Conservation (phyloP, 495 filamentous ascomycete genomes). For the Trichoderma orchidacearum region DNA sequence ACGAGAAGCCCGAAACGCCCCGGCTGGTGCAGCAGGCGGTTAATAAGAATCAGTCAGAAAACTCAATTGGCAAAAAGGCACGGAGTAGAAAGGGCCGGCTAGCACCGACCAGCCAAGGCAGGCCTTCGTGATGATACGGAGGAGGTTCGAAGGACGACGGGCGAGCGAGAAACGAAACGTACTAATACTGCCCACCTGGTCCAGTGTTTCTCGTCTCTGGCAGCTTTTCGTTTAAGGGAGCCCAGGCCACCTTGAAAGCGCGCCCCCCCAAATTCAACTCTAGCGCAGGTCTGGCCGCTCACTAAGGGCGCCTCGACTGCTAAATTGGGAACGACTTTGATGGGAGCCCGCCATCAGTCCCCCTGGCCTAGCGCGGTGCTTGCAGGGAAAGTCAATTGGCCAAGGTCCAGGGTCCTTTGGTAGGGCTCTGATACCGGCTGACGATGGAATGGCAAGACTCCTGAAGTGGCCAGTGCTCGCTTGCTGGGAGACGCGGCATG, state of each 20-base stretch:
- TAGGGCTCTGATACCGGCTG: not conserved
- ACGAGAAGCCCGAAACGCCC: no score
- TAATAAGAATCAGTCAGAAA: no score
- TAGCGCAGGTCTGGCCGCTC: slow-evolving; percentile 1
- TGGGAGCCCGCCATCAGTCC: not conserved
- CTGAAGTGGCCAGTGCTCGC: not conserved
- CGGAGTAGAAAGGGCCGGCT: not conserved
- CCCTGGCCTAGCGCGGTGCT: not conserved
- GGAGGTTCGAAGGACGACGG: not conserved
- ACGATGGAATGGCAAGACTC: not conserved
- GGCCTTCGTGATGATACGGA: not conserved
- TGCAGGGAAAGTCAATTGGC: not conserved
- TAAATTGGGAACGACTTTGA: not conserved
- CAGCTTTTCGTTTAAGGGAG: not conserved
- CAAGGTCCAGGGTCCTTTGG: not conserved
- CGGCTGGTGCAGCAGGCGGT: no score
- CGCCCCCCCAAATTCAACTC: not conserved
- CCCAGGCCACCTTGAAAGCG: not conserved
- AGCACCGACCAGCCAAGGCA: not conserved
- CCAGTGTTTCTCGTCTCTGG: not conserved
- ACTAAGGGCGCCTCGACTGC: not conserved
- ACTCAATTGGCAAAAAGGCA: not conserved
- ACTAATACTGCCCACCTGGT: not conserved
- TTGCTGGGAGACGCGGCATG: not conserved
- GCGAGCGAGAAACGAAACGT: not conserved